Conservation (phyloP, 768 basidiomycete genomes). For the Phlegmacium glaucopus region DNA sequence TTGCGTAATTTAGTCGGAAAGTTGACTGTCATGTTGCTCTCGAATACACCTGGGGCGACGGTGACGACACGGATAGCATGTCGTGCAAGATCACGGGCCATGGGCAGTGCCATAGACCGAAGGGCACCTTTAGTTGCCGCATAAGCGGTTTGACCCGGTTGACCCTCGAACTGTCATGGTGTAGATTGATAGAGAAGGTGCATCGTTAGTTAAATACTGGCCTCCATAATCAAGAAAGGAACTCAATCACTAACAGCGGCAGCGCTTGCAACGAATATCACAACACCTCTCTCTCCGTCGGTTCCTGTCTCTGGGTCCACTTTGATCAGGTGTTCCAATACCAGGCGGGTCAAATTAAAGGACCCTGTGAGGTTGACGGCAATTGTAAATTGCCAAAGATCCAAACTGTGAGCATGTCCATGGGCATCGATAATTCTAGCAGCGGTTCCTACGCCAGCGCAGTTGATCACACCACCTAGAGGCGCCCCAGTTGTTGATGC, state of each 20-base stretch:
- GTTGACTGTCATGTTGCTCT: slow-evolving; percentile 39
- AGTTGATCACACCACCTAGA: slow-evolving; percentile 59
- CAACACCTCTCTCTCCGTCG: slow-evolving; percentile 55
- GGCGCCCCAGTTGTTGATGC: slow-evolving; percentile 35
- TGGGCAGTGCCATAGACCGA: slow-evolving; percentile 54
- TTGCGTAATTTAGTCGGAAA: slow-evolving; percentile 33
- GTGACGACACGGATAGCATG: slow-evolving; percentile 53
- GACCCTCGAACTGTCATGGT: slow-evolving; percentile 39
- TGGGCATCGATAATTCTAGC: slow-evolving; percentile 45
- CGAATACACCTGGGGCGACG: slow-evolving; percentile 54
- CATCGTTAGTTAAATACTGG: background rate
- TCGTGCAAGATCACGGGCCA: slow-evolving; percentile 55
- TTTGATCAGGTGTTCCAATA: slow-evolving; percentile 45
- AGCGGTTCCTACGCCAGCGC: slow-evolving; percentile 49
- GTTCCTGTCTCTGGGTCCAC: slow-evolving; percentile 41
- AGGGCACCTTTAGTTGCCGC: slow-evolving; percentile 55
- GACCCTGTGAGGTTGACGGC: slow-evolving; percentile 55
- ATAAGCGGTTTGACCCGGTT: slow-evolving; percentile 56
- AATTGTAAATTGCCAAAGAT: slow-evolving; percentile 49
- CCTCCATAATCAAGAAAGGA: background rate
- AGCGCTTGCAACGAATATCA: slow-evolving; percentile 54
- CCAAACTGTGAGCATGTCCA: slow-evolving; percentile 44
- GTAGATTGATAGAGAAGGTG: background rate
- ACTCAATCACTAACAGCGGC: slow-evolving; percentile 39
- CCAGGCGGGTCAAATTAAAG: slow-evolving; percentile 57